Base-by-base conservation (phyloP, 169 alveolate genomes). In the Plasmodium fragile region DNA sequence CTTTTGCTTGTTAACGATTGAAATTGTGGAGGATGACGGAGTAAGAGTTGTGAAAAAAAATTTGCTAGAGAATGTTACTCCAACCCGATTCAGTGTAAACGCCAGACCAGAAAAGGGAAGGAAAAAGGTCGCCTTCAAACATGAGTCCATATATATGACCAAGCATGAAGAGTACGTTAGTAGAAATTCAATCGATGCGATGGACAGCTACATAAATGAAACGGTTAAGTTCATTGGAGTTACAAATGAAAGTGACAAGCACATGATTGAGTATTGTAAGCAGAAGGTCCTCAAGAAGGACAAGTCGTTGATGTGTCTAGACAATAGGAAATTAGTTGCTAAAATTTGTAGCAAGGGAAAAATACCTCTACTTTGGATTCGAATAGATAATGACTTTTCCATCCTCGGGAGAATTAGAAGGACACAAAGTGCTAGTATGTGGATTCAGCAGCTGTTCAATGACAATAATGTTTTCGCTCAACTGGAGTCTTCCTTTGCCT, bases 361-460 rank as follows among this genome's bases (percentile, higher is more conserved):
- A 53, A 92, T 97, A 34, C 98, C 98, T 1, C 59, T 97, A 25
- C 95, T 97, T 81, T 97, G 98, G 98, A 92, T 96, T 39, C 53
- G 98, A 11, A 96, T 95, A 25, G 98, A 97, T 95, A 96, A 96
- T 45, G 83, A 81, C 28, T 96, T 95, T 69, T 69, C 83, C 70
- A 82, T 97, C 81, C 30, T 96, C 16, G 98, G 96, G 2, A 79
- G 98, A 95, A 96, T 92, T 36, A 90, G 97, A 55, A 87, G 97
- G 18, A 85, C 97, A 55, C 98, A 97, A 96, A 85, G 96, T 92
- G 71, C 97, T 84, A 81, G 97, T 43, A 97, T 97, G 98, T 97
- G 98, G 98, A 97, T 96, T 90, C 98, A 97, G 92, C 98, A 97
- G 95, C 89, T 97, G 75, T 79, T 93, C 73, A 95, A 95, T 77